phyloP scores from a whole-genome alignment of 202 grass and related monocot species.

The Musa balbisiana region DNA sequence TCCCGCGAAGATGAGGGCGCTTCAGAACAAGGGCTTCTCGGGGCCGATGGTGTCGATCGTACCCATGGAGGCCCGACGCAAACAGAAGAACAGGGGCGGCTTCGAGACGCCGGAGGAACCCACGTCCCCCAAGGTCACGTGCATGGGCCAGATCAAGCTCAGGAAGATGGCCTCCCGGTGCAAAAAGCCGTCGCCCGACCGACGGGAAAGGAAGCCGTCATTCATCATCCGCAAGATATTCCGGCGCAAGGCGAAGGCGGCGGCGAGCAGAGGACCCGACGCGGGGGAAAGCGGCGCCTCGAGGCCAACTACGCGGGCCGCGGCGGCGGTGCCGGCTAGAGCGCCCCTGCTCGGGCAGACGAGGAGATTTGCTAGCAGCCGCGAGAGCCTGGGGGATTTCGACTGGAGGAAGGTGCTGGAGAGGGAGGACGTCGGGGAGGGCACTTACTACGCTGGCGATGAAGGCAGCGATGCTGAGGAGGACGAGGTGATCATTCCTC shows the following conservation, averaged over 20 bases:
- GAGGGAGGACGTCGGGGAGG: neutral
- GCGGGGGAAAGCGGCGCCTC: neutral
- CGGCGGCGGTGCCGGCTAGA: neutral
- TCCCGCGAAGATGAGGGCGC: conserved; percentile 39
- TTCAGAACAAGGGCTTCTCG: conserved; percentile 30
- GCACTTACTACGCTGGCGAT: neutral
- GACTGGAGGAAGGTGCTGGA: conserved; percentile 51
- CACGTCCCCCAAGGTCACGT: conserved; percentile 74
- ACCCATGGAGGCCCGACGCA: conserved; percentile 49
- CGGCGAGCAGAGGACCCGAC: conserved; percentile 4
- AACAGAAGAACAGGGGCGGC: neutral
- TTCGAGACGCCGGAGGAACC: conserved; percentile 62
- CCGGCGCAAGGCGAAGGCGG: conserved; percentile 29
- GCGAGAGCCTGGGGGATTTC: conserved; percentile 55
- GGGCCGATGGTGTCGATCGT: conserved; percentile 68
- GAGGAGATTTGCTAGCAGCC: conserved; percentile 75
- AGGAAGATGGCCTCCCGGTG: conserved; percentile 33
- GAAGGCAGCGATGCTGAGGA: conserved; percentile 17
- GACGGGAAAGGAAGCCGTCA: neutral
- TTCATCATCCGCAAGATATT: conserved; percentile 46
- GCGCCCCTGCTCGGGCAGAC: conserved; percentile 50
- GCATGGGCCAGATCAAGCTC: conserved; percentile 84
- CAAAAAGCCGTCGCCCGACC: neutral
- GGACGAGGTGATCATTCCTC: conserved; percentile 39
- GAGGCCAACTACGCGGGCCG: neutral